Percentiles rank a stretch among this genome's conserved stretches.
Conservation (phyloP, 2,329 filamentous ascomycete genomes). For the Arthrinium phaeospermum region DNA sequence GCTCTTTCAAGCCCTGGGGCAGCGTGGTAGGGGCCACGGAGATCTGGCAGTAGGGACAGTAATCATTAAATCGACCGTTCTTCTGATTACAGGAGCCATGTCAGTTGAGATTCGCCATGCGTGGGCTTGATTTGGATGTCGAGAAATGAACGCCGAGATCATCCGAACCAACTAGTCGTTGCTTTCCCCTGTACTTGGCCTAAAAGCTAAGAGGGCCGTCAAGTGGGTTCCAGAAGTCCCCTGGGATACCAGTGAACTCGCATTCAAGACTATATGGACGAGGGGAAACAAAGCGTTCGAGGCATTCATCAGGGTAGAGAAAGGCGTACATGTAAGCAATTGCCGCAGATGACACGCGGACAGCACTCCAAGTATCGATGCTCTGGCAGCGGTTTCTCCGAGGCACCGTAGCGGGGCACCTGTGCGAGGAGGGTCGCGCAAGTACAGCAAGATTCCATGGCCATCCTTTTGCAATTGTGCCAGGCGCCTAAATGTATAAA, state of each 20-base stretch:
- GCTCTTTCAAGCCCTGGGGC: slow-evolving; percentile 68
- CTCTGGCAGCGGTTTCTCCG: slow-evolving; percentile 65
- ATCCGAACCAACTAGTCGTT: not conserved
- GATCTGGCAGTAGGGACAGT: slow-evolving; percentile 80
- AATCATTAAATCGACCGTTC: slow-evolving; percentile 70
- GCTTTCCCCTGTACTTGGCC: not conserved
- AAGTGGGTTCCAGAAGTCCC: not conserved
- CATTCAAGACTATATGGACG: too few species aligned
- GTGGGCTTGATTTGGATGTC: not conserved
- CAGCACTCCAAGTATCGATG: slow-evolving; percentile 73
- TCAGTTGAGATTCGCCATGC: not conserved
- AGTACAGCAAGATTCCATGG: slow-evolving; percentile 66
- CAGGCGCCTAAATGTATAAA: too few species aligned
- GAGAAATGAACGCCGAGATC: not conserved
- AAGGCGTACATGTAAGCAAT: slow-evolving; percentile 67
- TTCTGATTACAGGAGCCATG: slow-evolving; percentile 44
- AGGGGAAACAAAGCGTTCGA: not conserved
- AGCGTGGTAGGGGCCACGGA: slow-evolving; percentile 62
- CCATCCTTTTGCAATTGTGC: not conserved
- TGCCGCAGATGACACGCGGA: slow-evolving; percentile 71
- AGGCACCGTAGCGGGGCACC: slow-evolving; percentile 56
- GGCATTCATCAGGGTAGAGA: not conserved
- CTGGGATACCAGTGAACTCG: not conserved
- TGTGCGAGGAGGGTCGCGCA: slow-evolving; percentile 68
- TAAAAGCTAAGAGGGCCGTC: not conserved